Base-by-base conservation (phyloP, 345 rosid genomes). In the Ricinus communis region DNA sequence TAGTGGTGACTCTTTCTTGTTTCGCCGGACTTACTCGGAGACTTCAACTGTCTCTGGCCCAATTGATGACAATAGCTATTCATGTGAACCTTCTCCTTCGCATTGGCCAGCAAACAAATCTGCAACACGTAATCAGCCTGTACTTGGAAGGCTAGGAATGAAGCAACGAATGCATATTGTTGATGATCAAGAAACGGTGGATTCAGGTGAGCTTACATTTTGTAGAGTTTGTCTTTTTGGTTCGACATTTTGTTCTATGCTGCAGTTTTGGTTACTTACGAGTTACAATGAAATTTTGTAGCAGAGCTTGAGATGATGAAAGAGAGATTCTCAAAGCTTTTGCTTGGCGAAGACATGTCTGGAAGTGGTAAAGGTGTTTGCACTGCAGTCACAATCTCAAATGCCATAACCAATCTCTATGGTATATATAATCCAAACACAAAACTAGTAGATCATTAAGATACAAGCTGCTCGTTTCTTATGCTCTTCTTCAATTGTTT, bases 271-370 rank as follows among this genome's bases (percentile, higher is more conserved):
- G 36, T 53, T 40, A 38, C 9, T 18, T 38, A n/a, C n/a, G n/a
- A 30, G 16, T 5, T 49, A 13, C 45, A 46, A 4, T 21, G 51
- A 21, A 27, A 19, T 36, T 41, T 13, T 33, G 52, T 67, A 36
- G 74, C 82, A 93, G 98, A 87, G 70, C 82, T 91, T 68, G 97
- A 91, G 65, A 72, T 81, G 80, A 94, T 91, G 98, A 94, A 82
- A 80, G 98, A 94, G 73, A 90, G 95, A 80, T 91, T 90, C 46
- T 84, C 96, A 33, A 94, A 94, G 84, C 90, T 94, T 71, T 73
- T 94, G 79, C 87, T 91, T 1, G 98, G 98, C 22, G 97, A 93
- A 81, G 98, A 94, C 80, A 94, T 94, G 98, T 94, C 98, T 30
- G 97, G 97, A 62, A 75, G 91, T 68, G 98, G 98, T 18, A 88